A percentile compares a stretch with the other conserved stretches of the same genome.
These are phyloP conservation scores for Neocallimastix lanati DNA, from an alignment of 192 early-diverging fungal species.

Conservation along the genomic window DNA sequence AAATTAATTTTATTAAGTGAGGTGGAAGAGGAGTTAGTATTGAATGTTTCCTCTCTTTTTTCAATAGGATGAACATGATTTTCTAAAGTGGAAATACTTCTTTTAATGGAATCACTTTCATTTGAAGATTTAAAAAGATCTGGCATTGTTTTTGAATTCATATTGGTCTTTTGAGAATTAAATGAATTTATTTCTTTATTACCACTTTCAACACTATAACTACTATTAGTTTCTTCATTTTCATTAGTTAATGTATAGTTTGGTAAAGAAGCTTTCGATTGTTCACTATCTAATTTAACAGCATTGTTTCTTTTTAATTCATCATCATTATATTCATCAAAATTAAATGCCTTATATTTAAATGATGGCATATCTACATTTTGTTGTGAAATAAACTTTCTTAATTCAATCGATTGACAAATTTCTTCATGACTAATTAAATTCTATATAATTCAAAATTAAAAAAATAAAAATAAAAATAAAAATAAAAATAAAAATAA, in stretches of 20 bases:
- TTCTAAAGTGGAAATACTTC: too few species aligned
- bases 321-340: neutral
- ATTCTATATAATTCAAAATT: neutral
- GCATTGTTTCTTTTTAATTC: constrained; percentile 6
- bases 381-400: constrained; percentile 43
- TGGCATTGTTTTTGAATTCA: too few species aligned
- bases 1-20: neutral
- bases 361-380: neutral
- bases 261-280: neutral
- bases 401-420: constrained; percentile 39
- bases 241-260: neutral
- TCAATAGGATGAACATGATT: too few species aligned
- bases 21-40: too few species aligned
- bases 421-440: constrained; percentile 11
- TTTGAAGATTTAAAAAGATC: too few species aligned
- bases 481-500: too few species aligned
- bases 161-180: too few species aligned
- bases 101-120: too few species aligned
- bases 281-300: neutral
- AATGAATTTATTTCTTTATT: too few species aligned
- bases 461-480: constrained; percentile 4
- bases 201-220: too few species aligned
- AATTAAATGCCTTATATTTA: constrained; percentile 5
- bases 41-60: neutral
- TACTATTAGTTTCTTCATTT: too few species aligned